Evolutionary conservation across 495 filamentous ascomycete genomes (phyloP), one percentile per base, ranked within the genome.

Genomic region (Acidomyces sp.): DNA sequence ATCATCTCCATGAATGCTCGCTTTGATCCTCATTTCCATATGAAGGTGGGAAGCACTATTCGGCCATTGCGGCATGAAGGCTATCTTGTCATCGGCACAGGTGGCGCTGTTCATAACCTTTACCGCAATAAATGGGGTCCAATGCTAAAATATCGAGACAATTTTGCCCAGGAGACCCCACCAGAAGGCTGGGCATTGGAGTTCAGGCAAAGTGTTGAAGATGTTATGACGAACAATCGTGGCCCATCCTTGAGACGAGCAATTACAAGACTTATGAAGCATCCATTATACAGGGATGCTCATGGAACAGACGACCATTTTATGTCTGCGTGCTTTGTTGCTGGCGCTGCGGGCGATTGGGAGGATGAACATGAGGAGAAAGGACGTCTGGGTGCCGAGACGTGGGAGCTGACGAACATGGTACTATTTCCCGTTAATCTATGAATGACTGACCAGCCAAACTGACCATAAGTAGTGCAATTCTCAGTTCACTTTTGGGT

Each of bases 381-480:
- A 17, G 63, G 60, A 0, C 51, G 56, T 9, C 30, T 77, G 46
- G 64, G 55, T 9, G 75, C 73, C 0, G 72, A 79, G 58, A 67
- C 63, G 41, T 77, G 74, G 74, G 75, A 79, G 57, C 55, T 77
- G 56, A 67, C 62, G 17, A 75, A 78, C 51, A 77, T 77, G 73
- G 9, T 9, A 9, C 26, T 13, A 13, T 9, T 29, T 9, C 26
- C 13, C 9, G 13, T 29, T 29, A 29, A 9, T 29, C 26, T 29
- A 9, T 29, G 26, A 9, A 29, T 9, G 20, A 16, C 15, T 34
- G 7, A 34, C 31, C 31, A n/a, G n/a, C n/a, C n/a, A n/a, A n/a
- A n/a, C n/a, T n/a, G n/a, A n/a, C n/a, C n/a, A n/a, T n/a, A 75
- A 78, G 52, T 76, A 75, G 74, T 76, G 71, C 51, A 77, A 76